Evolutionary conservation across 495 filamentous ascomycete genomes (phyloP).

Genomic region (Hypomontagnella monticulosa): DNA sequence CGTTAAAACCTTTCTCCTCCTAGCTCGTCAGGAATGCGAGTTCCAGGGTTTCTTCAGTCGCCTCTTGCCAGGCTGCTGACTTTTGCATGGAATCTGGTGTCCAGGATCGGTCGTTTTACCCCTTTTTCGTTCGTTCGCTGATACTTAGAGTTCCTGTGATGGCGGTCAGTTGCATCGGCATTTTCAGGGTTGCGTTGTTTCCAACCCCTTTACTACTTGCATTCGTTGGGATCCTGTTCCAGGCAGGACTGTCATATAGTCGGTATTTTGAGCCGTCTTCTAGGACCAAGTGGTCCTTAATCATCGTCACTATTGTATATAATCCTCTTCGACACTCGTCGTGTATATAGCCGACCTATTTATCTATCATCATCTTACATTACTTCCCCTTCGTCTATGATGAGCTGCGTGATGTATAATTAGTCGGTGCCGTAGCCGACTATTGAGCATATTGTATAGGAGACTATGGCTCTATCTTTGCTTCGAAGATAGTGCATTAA

Average conservation of each 20-base stretch:
- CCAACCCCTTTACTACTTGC: neutral
- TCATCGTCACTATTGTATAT: constrained; percentile 26
- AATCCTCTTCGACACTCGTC: constrained; percentile 1
- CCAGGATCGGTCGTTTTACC: constrained; percentile 30
- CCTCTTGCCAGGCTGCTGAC: too few species aligned
- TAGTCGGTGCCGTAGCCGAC: too few species aligned
- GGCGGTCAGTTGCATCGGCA: neutral
- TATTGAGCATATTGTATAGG: too few species aligned
- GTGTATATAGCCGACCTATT: constrained; percentile 14
- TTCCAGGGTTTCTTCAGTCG: too few species aligned
- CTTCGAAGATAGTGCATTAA: too few species aligned
- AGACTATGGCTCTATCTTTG: too few species aligned
- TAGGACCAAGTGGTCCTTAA: constrained; percentile 1
- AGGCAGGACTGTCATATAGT: constrained; percentile 1
- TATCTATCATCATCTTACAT: constrained; percentile 1
- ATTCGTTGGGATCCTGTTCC: constrained; percentile 14
- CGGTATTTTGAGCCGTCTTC: neutral
- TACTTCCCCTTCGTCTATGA: too few species aligned
- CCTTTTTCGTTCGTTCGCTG: neutral
- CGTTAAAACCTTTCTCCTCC: constrained; percentile 1
- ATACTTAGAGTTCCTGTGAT: neutral
- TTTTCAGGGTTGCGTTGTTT: constrained; percentile 8
- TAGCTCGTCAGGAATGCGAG: too few species aligned
- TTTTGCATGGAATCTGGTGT: constrained; percentile 23
- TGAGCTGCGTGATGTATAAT: too few species aligned